Evolutionary conservation across 768 basidiomycete species (phyloP).

Genomic region (Tylopilus vinaceipallidus): DNA sequence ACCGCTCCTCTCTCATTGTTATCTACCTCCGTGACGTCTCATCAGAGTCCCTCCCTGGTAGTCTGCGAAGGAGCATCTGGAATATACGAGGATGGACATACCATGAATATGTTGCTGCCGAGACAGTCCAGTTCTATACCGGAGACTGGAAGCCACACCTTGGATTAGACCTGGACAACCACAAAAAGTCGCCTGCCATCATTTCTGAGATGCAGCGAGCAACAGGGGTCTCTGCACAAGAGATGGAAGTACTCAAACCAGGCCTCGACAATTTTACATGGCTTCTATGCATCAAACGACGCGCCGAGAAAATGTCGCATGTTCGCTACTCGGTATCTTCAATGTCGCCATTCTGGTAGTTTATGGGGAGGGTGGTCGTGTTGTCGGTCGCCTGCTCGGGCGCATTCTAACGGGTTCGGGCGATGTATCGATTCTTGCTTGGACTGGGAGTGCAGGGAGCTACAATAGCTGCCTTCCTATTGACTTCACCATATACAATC

Average conservation of each 20-base stretch:
- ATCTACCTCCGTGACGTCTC: constrained; percentile 1
- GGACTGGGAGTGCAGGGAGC: constrained; percentile 6
- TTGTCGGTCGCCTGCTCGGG: too few relatives aligned
- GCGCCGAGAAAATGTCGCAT: background rate
- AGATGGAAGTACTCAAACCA: constrained; percentile 1
- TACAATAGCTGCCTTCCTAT: too few relatives aligned
- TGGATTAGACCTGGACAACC: background rate
- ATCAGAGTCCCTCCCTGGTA: background rate
- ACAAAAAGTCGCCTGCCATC: background rate
- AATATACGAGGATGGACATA: constrained; percentile 4
- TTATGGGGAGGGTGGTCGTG: too few relatives aligned
- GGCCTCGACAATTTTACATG: constrained; percentile 9
- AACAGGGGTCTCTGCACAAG: background rate
- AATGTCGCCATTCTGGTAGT: too few relatives aligned
- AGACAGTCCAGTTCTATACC: background rate
- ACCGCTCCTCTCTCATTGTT: background rate
- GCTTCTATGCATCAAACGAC: constrained; percentile 10
- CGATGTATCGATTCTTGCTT: constrained; percentile 15
- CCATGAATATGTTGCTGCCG: background rate
- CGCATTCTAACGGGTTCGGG: too few relatives aligned
- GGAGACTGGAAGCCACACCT: background rate
- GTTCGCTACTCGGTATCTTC: constrained; percentile 17
- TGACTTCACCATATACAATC: too few relatives aligned
- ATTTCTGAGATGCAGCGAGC: constrained; percentile 10
- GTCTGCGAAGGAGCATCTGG: background rate